These are phyloP conservation scores for Bruguiera parviflora DNA, from an alignment of 345 rosid genomes.

Conservation along the genomic window DNA sequence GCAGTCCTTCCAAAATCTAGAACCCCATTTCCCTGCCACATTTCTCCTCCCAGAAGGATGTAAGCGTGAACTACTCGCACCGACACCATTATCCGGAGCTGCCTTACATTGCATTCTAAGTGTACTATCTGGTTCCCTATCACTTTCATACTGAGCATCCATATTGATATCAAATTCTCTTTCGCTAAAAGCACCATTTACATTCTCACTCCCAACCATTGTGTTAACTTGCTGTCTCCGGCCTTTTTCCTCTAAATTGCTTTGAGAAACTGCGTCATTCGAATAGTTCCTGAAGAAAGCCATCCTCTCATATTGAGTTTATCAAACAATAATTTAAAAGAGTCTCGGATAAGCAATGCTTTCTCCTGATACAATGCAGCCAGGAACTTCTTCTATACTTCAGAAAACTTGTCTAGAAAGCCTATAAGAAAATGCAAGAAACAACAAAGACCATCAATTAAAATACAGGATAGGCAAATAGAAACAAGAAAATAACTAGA, in stretches of 20 bases:
- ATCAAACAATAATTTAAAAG: slow-evolving; percentile 5
- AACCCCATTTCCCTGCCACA: slow-evolving; percentile 85
- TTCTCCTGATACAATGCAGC: slow-evolving; percentile 10
- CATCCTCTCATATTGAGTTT: slow-evolving; percentile 66
- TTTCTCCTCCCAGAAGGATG: slow-evolving; percentile 69
- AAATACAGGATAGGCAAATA: neutral
- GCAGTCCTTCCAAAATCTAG: slow-evolving; percentile 96
- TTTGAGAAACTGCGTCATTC: slow-evolving; percentile 51
- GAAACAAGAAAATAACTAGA: slow-evolving; percentile 1
- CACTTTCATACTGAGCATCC: slow-evolving; percentile 66
- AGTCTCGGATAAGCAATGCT: neutral
- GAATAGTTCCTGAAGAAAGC: slow-evolving; percentile 77
- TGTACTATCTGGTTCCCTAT: slow-evolving; percentile 59
- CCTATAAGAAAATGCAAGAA: slow-evolving; percentile 21
- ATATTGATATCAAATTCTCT: slow-evolving; percentile 77
- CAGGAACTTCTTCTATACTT: slow-evolving; percentile 5
- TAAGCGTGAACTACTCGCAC: slow-evolving; percentile 38
- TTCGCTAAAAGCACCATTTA: slow-evolving; percentile 44
- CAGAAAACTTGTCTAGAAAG: slow-evolving; percentile 13
- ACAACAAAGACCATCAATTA: neutral
- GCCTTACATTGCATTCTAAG: slow-evolving; percentile 43
- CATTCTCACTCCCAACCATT: slow-evolving; percentile 44
- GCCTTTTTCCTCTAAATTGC: slow-evolving; percentile 58
- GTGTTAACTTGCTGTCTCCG: slow-evolving; percentile 42
- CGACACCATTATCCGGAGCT: slow-evolving; percentile 30